Percentiles rank a stretch among this genome's conserved stretches.
Evolutionary conservation across 2,329 filamentous ascomycete genomes (phyloP).

Genomic region (Hypoxylon sp.): DNA sequence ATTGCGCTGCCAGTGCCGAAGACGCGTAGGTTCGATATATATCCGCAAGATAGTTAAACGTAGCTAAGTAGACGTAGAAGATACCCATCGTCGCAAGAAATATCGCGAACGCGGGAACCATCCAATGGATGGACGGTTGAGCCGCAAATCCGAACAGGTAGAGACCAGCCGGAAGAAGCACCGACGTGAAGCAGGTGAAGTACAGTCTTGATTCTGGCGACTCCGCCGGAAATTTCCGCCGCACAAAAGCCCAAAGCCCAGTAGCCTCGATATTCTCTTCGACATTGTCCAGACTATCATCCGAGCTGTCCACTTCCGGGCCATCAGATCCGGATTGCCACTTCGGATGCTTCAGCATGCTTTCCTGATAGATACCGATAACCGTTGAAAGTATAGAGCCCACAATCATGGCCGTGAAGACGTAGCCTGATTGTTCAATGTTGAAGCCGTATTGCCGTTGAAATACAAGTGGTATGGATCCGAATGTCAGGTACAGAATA

Average conservation of each 20-base stretch:
- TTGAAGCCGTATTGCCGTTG: conserved; percentile 76
- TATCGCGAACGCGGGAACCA: conserved; percentile 78
- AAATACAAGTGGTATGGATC: conserved; percentile 85
- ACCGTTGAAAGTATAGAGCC: conserved; percentile 76
- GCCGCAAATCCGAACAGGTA: conserved; percentile 86
- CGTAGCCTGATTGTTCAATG: conserved; percentile 75
- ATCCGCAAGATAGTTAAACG: conserved; percentile 94
- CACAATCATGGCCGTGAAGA: conserved; percentile 81
- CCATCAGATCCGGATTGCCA: conserved; percentile 54
- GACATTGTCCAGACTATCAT: conserved; percentile 38
- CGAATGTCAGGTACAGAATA: conserved; percentile 87
- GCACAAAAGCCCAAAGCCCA: conserved; percentile 62
- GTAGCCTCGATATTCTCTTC: conserved; percentile 44
- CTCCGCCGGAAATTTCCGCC: conserved; percentile 63
- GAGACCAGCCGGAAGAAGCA: conserved; percentile 82
- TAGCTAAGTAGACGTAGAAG: conserved; percentile 86
- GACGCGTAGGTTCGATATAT: conserved; percentile 88
- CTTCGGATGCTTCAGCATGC: conserved; percentile 66
- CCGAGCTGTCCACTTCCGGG: conserved; percentile 53
- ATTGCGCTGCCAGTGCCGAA: conserved; percentile 88
- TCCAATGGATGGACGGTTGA: conserved; percentile 75
- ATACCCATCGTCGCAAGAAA: conserved; percentile 86
- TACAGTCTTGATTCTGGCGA: conserved; percentile 85
- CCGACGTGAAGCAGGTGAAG: conserved; percentile 82
- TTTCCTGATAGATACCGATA: conserved; percentile 80